Conservation (phyloP, 1,284 basidiomycete genomes). For the Cutaneotrichosporon spelunceum region DNA sequence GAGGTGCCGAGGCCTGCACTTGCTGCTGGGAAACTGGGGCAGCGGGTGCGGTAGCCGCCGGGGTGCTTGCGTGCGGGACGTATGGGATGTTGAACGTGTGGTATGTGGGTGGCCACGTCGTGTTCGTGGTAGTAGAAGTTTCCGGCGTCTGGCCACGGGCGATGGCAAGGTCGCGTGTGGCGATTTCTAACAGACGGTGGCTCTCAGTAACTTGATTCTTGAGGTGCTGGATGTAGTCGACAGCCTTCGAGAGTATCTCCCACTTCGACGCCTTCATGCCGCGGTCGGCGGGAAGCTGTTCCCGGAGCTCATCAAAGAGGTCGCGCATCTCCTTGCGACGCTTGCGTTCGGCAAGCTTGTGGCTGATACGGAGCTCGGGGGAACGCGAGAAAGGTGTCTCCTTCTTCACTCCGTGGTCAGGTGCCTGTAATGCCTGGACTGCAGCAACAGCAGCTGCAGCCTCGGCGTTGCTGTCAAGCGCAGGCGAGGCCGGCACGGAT, state of each 20-base stretch:
- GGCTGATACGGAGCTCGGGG: conserved; percentile 85
- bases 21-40: conserved; percentile 10
- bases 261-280: conserved; percentile 87
- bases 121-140: neutral
- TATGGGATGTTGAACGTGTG: conserved; percentile 24
- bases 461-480: conserved; percentile 14
- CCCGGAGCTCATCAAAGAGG: conserved; percentile 86
- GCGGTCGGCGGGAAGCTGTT: conserved; percentile 81
- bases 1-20: conserved; percentile 1
- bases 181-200: conserved; percentile 19
- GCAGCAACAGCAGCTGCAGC: conserved; percentile 23
- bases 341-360: conserved; percentile 86
- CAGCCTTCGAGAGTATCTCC: conserved; percentile 28
- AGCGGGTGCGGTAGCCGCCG: conserved; percentile 1
- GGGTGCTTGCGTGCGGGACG: conserved; percentile 14
- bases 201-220: conserved; percentile 22
- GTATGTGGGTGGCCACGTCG: conserved; percentile 21
- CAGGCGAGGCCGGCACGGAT: conserved; percentile 31
- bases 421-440: conserved; percentile 11
- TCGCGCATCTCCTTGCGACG: conserved; percentile 97
- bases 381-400: conserved; percentile 87
- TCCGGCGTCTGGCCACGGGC: conserved; percentile 16
- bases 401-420: conserved; percentile 25
- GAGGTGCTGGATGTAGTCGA: conserved; percentile 28
- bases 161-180: conserved; percentile 19